These are phyloP conservation scores for Phytophthora crassamura DNA, from an alignment of 352 stramenopile species.

Conservation along the genomic window DNA sequence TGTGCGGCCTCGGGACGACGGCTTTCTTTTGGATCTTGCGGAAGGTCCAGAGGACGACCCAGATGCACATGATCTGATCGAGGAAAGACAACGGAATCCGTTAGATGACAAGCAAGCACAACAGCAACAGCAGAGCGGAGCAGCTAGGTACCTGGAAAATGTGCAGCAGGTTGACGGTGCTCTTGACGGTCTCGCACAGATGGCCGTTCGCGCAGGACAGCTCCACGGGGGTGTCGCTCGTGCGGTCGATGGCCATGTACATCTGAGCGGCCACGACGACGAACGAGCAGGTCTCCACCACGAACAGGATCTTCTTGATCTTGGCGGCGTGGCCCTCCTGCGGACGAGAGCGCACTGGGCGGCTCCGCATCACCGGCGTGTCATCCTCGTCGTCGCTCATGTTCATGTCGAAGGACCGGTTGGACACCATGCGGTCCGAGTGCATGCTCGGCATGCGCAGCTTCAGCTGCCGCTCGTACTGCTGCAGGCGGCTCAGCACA, in stretches of 20 bases:
- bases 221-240: slow-evolving; percentile 41
- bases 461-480: slow-evolving; percentile 47
- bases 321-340: slow-evolving; percentile 44
- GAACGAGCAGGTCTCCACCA: slow-evolving; percentile 44
- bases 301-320: slow-evolving; percentile 56
- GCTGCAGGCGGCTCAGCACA: slow-evolving; percentile 44
- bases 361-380: slow-evolving; percentile 23
- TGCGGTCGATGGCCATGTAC: slow-evolving; percentile 50
- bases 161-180: slow-evolving; percentile 53
- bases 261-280: slow-evolving; percentile 54
- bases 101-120: slow-evolving; percentile 8
- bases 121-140: neutral
- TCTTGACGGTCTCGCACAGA: slow-evolving; percentile 52
- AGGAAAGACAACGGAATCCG: slow-evolving; percentile 2
- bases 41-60: slow-evolving; percentile 50
- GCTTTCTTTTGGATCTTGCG: slow-evolving; percentile 49
- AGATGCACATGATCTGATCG: slow-evolving; percentile 40
- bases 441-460: slow-evolving; percentile 43
- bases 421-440: slow-evolving; percentile 44
- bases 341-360: slow-evolving; percentile 24
- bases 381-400: slow-evolving; percentile 49
- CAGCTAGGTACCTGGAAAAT: slow-evolving; percentile 44
- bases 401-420: slow-evolving; percentile 45
- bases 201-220: slow-evolving; percentile 71
- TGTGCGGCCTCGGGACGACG: slow-evolving; percentile 36